These are phyloP conservation scores for Russula lepida DNA, from an alignment of 768 basidiomycete genomes.

Conservation along the genomic window DNA sequence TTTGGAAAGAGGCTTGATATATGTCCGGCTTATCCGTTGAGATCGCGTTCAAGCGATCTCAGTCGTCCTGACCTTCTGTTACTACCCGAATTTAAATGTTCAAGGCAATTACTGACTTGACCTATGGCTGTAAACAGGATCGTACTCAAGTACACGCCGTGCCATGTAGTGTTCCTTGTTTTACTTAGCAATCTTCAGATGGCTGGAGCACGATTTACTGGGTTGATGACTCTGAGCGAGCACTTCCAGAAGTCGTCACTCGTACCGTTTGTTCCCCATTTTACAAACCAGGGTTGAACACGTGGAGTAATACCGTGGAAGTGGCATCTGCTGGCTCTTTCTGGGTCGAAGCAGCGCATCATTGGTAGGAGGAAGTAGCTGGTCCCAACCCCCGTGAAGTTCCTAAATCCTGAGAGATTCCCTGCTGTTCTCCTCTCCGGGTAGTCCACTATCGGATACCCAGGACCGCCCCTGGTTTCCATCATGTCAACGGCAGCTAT, in stretches of 20 bases:
- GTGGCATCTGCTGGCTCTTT: not conserved
- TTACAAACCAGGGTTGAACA: not conserved
- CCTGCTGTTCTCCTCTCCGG: not conserved
- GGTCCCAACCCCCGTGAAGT: not conserved
- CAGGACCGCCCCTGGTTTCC: not conserved
- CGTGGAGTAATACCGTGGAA: not conserved
- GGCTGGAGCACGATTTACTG: not conserved
- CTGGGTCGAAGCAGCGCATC: not conserved
- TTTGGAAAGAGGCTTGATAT: constrained; percentile 43
- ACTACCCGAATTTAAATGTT: too few species aligned
- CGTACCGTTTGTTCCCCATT: not conserved
- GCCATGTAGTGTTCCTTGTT: not conserved
- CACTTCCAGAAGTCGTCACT: not conserved
- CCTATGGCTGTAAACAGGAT: not conserved
- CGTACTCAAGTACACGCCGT: not conserved
- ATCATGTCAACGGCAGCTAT: not conserved
- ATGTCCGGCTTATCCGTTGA: constrained; percentile 42
- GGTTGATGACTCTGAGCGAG: not conserved
- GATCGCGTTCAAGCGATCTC: not conserved
- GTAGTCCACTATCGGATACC: not conserved
- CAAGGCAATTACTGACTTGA: not conserved
- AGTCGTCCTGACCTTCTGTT: constrained; percentile 1
- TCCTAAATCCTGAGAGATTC: not conserved
- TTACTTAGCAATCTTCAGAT: not conserved
- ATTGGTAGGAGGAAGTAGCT: not conserved